Evolutionary conservation across 495 filamentous ascomycete species (phyloP).

Genomic region (Aspergillus funiculosus): DNA sequence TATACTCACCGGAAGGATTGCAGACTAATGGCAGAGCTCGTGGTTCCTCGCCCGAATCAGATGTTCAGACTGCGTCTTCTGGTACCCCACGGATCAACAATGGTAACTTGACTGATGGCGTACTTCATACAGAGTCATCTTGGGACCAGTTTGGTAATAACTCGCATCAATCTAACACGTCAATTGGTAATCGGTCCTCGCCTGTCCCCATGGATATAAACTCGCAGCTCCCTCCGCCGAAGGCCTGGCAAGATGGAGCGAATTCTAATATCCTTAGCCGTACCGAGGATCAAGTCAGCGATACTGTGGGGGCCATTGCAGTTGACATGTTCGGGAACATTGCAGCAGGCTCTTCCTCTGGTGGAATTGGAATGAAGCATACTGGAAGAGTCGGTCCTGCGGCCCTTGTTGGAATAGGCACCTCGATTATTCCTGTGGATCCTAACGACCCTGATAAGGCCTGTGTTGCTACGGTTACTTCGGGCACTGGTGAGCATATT

Average conservation of each 20-base stretch:
- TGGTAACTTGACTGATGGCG: neutral
- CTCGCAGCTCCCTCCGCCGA: neutral
- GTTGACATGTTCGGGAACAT: constrained; percentile 81
- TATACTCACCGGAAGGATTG: neutral
- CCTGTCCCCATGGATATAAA: constrained; percentile 3
- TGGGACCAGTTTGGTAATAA: neutral
- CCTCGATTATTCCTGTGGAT: constrained; percentile 71
- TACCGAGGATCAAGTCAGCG: constrained; percentile 57
- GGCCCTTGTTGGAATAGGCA: constrained; percentile 85
- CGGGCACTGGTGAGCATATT: constrained; percentile 96
- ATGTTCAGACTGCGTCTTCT: neutral
- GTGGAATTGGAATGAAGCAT: constrained; percentile 99
- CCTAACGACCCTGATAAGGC: constrained; percentile 54
- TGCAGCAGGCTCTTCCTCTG: constrained; percentile 94
- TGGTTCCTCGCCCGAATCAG: neutral
- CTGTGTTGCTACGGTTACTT: constrained; percentile 72
- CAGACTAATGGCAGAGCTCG: neutral
- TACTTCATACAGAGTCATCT: neutral
- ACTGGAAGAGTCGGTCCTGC: constrained; percentile 85
- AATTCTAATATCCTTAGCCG: neutral
- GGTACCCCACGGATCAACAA: neutral
- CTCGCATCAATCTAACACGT: neutral
- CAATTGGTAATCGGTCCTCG: neutral
- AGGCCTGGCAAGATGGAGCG: neutral
- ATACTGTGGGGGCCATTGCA: constrained; percentile 93